These are phyloP conservation scores for Talaromyces sp. DNA, from an alignment of 2,329 filamentous ascomycete genomes.

Conservation along the genomic window DNA sequence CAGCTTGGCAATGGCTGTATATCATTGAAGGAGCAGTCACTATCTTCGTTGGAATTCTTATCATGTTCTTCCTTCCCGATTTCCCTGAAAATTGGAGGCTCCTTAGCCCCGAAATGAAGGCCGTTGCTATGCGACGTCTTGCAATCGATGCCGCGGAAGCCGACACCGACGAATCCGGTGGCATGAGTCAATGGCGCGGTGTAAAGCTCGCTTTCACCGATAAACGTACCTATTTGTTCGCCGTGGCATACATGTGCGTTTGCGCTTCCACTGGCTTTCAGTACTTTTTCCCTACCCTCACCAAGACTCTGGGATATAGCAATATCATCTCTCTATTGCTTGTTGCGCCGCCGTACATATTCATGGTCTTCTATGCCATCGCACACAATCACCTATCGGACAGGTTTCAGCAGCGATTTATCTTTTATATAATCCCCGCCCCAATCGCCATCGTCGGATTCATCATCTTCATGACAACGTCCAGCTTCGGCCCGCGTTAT, in stretches of 20 bases:
- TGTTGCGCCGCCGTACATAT: conserved; percentile 51
- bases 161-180: conserved; percentile 45
- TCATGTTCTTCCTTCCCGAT: conserved; percentile 35
- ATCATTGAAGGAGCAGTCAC: conserved; percentile 38
- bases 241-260: conserved; percentile 46
- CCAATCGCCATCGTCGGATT: conserved; percentile 49
- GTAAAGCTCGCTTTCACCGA: conserved; percentile 50
- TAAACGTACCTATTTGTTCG: conserved; percentile 44
- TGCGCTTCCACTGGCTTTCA: conserved; percentile 50
- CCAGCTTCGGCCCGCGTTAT: conserved; percentile 50
- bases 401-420: conserved; percentile 43
- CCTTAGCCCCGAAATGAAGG: conserved; percentile 39
- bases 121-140: conserved; percentile 42
- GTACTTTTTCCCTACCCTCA: conserved; percentile 54
- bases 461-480: conserved; percentile 51
- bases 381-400: conserved; percentile 44
- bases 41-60: conserved; percentile 29
- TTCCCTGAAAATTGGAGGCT: conserved; percentile 41
- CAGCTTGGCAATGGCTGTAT: conserved; percentile 39
- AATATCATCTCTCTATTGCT: conserved; percentile 48
- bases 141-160: conserved; percentile 45
- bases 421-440: conserved; percentile 51
- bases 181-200: conserved; percentile 46
- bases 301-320: conserved; percentile 40
- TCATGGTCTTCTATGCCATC: conserved; percentile 48